A percentile compares a stretch with the other conserved stretches of the same genome.
phyloP scores from a whole-genome alignment of 2,329 filamentous ascomycete genomes.

The Leptoxyphium fumago region DNA sequence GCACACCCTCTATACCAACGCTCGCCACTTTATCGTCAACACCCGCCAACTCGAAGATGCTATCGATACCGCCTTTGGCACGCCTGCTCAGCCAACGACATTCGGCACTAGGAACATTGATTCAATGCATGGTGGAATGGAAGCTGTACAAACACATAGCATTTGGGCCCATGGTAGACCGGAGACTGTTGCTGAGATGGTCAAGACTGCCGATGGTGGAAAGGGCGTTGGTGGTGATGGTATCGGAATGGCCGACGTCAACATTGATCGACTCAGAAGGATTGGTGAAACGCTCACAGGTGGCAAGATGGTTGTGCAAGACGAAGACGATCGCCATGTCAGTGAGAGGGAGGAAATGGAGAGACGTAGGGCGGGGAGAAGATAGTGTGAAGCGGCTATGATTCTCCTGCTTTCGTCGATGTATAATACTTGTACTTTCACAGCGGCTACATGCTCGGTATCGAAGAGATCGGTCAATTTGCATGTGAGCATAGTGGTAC shows the following conservation, averaged over 20 bases:
- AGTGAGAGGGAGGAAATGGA: background rate
- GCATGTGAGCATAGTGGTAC: too few relatives aligned
- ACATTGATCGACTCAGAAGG: conserved; percentile 44
- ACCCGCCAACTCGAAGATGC: conserved; percentile 60
- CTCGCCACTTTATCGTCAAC: conserved; percentile 70
- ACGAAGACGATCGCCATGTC: background rate
- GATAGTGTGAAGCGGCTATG: background rate
- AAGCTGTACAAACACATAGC: conserved; percentile 15
- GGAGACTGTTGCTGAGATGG: conserved; percentile 33
- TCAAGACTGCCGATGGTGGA: conserved; percentile 20
- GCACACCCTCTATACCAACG: conserved; percentile 81
- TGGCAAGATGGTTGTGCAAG: conserved; percentile 36
- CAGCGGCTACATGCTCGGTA: too few relatives aligned
- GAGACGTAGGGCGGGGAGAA: background rate
- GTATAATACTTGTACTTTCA: background rate
- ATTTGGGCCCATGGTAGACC: conserved; percentile 38
- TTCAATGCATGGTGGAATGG: background rate
- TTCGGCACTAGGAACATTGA: conserved; percentile 22
- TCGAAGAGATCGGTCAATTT: too few relatives aligned
- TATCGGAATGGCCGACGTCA: conserved; percentile 27
- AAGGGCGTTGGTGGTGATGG: conserved; percentile 12
- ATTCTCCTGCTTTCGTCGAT: background rate
- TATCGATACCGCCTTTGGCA: conserved; percentile 64
- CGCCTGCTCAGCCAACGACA: conserved; percentile 29
- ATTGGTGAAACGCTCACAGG: conserved; percentile 55